phyloP scores from a whole-genome alignment of 169 alveolate species.

The Hammondia hammondi region DNA sequence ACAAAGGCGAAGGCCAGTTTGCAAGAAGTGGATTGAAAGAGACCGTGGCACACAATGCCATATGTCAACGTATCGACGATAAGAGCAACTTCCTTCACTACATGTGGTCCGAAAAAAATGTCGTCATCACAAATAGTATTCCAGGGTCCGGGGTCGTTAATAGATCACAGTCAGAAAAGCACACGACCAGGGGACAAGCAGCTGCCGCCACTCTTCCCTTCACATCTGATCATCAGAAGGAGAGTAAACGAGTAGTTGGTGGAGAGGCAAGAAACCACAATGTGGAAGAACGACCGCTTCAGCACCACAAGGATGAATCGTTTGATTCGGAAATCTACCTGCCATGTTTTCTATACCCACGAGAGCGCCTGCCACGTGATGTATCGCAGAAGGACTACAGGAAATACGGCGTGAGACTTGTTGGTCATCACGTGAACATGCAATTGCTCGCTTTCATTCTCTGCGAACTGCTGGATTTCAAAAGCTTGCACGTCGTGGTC shows the following conservation, averaged over 20 bases:
- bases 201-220: no score
- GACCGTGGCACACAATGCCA: constrained; percentile 38
- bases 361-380: neutral
- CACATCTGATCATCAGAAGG: neutral
- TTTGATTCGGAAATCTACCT: neutral
- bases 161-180: no score
- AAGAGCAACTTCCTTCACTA: constrained; percentile 42
- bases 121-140: neutral
- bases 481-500: constrained; percentile 48
- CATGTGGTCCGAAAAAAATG: neutral
- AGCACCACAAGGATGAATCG: neutral
- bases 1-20: constrained; percentile 32
- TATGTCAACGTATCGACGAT: neutral
- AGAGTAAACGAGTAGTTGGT: neutral
- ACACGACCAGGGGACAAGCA: no score
- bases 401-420: constrained; percentile 46
- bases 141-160: neutral
- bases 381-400: constrained; percentile 37
- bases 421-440: constrained; percentile 12
- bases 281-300: neutral
- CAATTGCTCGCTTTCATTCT: constrained; percentile 61
- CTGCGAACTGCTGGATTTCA: constrained; percentile 51
- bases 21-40: constrained; percentile 36
- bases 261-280: neutral
- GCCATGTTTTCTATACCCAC: constrained; percentile 45